Conservation (phyloP, 768 basidiomycete species). For the Auricularia sp. region DNA sequence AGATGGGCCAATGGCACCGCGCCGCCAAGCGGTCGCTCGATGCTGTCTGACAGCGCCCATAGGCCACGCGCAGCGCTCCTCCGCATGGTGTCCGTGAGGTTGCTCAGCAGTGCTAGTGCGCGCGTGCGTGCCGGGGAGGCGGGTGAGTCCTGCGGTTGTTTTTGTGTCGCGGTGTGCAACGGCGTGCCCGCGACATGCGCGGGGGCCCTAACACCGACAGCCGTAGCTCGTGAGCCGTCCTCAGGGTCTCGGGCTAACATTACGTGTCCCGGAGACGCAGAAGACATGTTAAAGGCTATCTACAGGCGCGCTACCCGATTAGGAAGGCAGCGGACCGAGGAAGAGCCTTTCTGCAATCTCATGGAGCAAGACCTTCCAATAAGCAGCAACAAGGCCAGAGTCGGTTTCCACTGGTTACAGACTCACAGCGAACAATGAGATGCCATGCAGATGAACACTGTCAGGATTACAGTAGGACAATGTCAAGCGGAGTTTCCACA, state of each 20-base stretch:
- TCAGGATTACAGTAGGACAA: too few species aligned
- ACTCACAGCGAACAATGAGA: too few species aligned
- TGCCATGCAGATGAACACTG: too few species aligned
- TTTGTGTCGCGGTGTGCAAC: background rate
- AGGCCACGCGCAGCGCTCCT: background rate
- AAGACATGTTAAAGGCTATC: background rate
- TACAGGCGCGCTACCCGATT: background rate
- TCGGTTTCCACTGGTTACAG: too few species aligned
- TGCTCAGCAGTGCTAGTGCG: background rate
- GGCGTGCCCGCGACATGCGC: background rate
- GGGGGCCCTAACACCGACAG: background rate
- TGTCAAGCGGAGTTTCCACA: too few species aligned
- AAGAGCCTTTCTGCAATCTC: too few species aligned
- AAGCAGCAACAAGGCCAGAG: too few species aligned
- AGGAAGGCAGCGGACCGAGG: background rate
- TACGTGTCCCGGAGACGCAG: background rate
- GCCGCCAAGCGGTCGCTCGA: background rate
- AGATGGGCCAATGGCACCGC: background rate
- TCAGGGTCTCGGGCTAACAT: background rate
- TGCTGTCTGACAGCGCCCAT: background rate
- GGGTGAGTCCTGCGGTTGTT: background rate
- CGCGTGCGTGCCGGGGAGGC: background rate
- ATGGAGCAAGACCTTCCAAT: too few species aligned
- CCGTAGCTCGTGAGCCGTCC: background rate
- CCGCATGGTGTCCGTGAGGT: background rate